Evolutionary conservation across 768 basidiomycete species (phyloP).

Genomic region (Suillus sp.): DNA sequence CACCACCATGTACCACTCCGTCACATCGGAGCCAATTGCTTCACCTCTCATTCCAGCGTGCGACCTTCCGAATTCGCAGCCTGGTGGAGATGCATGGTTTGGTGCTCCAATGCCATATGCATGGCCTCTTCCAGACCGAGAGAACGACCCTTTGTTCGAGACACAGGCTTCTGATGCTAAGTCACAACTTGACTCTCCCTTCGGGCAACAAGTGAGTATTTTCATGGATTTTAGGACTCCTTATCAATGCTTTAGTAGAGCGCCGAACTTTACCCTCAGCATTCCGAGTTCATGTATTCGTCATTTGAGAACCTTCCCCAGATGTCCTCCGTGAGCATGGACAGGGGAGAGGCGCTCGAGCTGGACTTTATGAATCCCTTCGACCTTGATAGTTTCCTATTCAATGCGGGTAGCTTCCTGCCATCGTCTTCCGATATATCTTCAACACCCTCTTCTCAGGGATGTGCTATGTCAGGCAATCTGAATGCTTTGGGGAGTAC

Average conservation of each 20-base stretch:
- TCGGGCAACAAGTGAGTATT: not conserved
- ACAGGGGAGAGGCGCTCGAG: not conserved
- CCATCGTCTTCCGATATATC: not conserved
- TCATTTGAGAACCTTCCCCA: slow-evolving; percentile 1
- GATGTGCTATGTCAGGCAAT: not conserved
- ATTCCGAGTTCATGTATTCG: not conserved
- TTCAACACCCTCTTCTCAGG: not conserved
- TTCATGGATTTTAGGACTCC: not conserved
- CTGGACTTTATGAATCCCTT: slow-evolving; percentile 3
- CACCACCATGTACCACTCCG: slow-evolving; percentile 38
- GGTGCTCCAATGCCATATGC: slow-evolving; percentile 2
- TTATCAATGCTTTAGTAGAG: not conserved
- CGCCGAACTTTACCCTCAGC: not conserved
- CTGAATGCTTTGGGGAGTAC: not conserved
- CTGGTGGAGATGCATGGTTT: not conserved
- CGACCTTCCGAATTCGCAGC: not conserved
- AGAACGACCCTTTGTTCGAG: slow-evolving; percentile 6
- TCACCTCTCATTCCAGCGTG: slow-evolving; percentile 14
- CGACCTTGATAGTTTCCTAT: not conserved
- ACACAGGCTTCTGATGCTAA: not conserved
- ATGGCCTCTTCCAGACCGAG: slow-evolving; percentile 8
- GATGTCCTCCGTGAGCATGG: not conserved
- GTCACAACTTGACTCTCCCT: not conserved
- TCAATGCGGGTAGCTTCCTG: not conserved
- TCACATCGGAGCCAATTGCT: slow-evolving; percentile 14